Conservation (phyloP, 164 flowering plant species). For the Litsea cubeba region DNA sequence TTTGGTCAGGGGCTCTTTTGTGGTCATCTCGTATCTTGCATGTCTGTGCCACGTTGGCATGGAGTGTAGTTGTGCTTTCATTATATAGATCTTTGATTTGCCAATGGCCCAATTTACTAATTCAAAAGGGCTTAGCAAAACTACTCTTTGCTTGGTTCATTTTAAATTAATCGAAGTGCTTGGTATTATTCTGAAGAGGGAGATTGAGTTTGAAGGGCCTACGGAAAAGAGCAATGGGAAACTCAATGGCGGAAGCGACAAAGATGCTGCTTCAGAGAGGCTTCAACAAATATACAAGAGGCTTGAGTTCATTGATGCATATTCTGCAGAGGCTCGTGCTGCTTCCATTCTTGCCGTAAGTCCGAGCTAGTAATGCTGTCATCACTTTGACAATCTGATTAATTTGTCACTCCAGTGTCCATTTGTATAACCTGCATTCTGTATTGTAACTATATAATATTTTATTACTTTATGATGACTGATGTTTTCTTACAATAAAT, state of each 20-base stretch:
- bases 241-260: conserved; percentile 36
- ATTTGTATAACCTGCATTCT: no score
- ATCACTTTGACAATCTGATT: no score
- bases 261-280: conserved; percentile 54
- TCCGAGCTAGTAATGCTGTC: conserved; percentile 1
- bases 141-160: background rate
- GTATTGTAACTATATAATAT: no score
- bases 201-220: conserved; percentile 47
- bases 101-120: no score
- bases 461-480: no score
- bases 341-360: conserved; percentile 96
- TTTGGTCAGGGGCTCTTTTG: background rate
- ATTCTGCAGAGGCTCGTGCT: conserved; percentile 95
- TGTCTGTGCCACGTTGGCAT: background rate
- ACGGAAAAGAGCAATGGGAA: conserved; percentile 34
- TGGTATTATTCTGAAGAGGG: conserved; percentile 47
- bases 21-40: background rate
- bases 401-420: no score
- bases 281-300: conserved; percentile 87
- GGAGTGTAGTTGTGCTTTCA: no score
- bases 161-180: conserved; percentile 8
- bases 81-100: no score
- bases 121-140: background rate
- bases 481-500: no score
- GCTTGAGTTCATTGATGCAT: conserved; percentile 82